These are phyloP conservation scores for Raffaelea deltoideospora DNA, from an alignment of 2,329 filamentous ascomycete species.

Conservation along the genomic window DNA sequence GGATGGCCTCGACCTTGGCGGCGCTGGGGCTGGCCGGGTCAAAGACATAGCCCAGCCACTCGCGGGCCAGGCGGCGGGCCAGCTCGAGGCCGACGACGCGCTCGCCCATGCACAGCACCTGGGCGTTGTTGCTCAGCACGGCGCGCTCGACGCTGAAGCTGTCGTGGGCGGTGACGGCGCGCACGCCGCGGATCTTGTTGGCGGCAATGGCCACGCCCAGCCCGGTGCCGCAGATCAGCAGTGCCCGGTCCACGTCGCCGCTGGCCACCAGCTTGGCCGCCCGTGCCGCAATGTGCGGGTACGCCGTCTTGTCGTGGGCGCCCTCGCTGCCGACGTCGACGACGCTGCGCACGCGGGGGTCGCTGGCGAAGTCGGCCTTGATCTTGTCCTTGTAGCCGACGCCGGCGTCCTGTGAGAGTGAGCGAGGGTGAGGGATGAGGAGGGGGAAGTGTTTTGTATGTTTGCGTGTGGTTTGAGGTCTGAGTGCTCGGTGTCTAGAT, in stretches of 20 bases:
- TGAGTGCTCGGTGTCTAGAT: too few species aligned
- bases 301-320: constrained; percentile 59
- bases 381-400: constrained; percentile 65
- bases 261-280: constrained; percentile 9
- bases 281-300: constrained; percentile 48
- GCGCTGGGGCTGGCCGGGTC: constrained; percentile 47
- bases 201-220: constrained; percentile 79
- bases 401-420: constrained; percentile 34
- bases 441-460: too few species aligned
- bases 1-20: constrained; percentile 28
- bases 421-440: too few species aligned
- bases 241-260: constrained; percentile 34
- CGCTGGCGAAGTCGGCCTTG: constrained; percentile 53
- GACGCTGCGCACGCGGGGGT: constrained; percentile 51
- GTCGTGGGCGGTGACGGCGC: constrained; percentile 82
- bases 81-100: constrained; percentile 69
- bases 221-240: constrained; percentile 75
- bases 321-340: constrained; percentile 60
- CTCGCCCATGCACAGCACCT: constrained; percentile 78
- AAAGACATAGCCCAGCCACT: constrained; percentile 77
- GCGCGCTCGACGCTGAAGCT: constrained; percentile 70
- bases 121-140: constrained; percentile 71
- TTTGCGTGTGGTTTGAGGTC: too few species aligned
- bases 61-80: constrained; percentile 58
- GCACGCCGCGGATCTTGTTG: constrained; percentile 72